These are phyloP conservation scores for Phaeoacremonium minimum DNA, from an alignment of 2,329 filamentous ascomycete genomes.

Conservation along the genomic window DNA sequence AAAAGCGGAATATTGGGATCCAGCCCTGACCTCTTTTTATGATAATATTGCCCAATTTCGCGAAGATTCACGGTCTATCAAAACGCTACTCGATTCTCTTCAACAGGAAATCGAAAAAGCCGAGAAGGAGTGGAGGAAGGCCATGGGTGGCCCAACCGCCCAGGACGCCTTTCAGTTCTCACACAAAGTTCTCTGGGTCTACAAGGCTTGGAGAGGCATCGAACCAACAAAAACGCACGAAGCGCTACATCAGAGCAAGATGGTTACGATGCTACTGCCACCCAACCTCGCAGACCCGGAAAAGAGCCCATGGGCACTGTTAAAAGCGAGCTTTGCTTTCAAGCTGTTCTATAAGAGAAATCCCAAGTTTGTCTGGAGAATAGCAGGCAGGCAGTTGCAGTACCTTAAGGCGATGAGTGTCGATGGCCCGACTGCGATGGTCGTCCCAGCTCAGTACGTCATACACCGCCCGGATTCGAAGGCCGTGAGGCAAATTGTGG, in stretches of 20 bases:
- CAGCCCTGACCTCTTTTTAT: slow-evolving; percentile 26
- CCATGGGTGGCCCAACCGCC: slow-evolving; percentile 7
- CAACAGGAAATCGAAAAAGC: slow-evolving; percentile 24
- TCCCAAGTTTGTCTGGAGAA: slow-evolving; percentile 36
- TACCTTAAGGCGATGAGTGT: slow-evolving; percentile 35
- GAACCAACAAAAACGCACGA: slow-evolving; percentile 18
- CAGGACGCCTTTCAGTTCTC: slow-evolving; percentile 6
- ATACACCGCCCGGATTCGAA: slow-evolving; percentile 29
- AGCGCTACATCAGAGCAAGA: slow-evolving; percentile 14
- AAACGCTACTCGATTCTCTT: slow-evolving; percentile 26
- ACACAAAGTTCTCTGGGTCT: slow-evolving; percentile 25
- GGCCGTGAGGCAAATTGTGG: slow-evolving; percentile 14
- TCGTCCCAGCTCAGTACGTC: slow-evolving; percentile 30
- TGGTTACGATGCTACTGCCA: slow-evolving; percentile 22
- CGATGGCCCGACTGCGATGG: slow-evolving; percentile 9
- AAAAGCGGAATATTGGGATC: slow-evolving; percentile 25
- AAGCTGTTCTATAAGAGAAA: slow-evolving; percentile 23
- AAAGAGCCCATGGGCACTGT: slow-evolving; percentile 37
- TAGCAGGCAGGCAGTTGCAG: slow-evolving; percentile 44
- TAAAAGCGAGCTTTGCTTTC: slow-evolving; percentile 47
- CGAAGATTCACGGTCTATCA: slow-evolving; percentile 19
- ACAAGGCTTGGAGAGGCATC: slow-evolving; percentile 39
- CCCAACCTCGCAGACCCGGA: slow-evolving; percentile 16
- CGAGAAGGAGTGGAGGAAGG: slow-evolving; percentile 23
- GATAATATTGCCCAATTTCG: slow-evolving; percentile 26